A percentile compares a stretch with the other conserved stretches of the same genome.
phyloP scores from a whole-genome alignment of 805 yeast genomes.

The Isabelozyma rhagii region DNA sequence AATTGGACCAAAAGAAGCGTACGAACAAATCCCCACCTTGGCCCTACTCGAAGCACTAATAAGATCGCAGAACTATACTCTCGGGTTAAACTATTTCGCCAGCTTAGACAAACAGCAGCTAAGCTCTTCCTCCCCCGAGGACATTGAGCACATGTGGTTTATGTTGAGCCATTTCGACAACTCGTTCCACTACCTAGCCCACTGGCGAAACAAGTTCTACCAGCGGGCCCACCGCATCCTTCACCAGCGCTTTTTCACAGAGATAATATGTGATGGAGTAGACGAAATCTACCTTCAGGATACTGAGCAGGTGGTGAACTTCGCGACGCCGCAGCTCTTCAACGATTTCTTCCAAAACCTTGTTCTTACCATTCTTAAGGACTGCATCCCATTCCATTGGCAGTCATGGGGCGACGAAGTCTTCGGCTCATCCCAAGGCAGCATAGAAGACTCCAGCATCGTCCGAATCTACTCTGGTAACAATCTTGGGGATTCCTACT shows the following conservation, averaged over 20 bases:
- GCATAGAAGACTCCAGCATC: constrained; percentile 19
- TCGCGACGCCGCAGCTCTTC: neutral
- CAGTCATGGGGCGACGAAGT: neutral
- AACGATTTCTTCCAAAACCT: neutral
- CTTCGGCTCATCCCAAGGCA: neutral
- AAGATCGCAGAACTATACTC: too few species aligned
- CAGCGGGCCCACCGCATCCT: too few species aligned
- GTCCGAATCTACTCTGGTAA: constrained; percentile 15
- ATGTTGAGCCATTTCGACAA: constrained; percentile 14
- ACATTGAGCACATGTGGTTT: constrained; percentile 16
- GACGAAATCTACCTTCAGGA: neutral
- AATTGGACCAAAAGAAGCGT: too few species aligned
- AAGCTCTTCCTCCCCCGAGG: too few species aligned
- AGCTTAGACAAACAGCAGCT: too few species aligned
- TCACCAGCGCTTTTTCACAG: too few species aligned
- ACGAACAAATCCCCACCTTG: too few species aligned
- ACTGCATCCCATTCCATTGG: neutral
- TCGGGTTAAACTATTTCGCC: too few species aligned
- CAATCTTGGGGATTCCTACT: constrained; percentile 5
- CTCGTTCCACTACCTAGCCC: constrained; percentile 7
- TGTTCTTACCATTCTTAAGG: neutral
- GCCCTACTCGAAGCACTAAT: too few species aligned
- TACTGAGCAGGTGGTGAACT: neutral
- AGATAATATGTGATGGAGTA: neutral
- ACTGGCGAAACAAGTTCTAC: neutral